Base-by-base conservation (phyloP, 164 flowering plant species). In the Echeveria elegans region DNA sequence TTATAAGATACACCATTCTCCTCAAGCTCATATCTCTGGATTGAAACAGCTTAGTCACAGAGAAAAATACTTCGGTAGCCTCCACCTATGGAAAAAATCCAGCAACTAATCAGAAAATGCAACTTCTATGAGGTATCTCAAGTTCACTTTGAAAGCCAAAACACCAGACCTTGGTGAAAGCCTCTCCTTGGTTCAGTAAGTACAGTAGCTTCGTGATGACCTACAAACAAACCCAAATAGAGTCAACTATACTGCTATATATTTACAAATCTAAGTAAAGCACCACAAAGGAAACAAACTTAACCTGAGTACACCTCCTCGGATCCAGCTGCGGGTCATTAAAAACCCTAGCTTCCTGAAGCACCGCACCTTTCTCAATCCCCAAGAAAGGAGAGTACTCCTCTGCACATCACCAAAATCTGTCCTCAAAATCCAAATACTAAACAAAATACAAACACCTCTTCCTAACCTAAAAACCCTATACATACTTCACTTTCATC, bases 271-370 rank as follows among this genome's bases (percentile, higher is more conserved):
- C 10, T 1, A 45, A 59, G 48, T 24, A 11, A 65, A 19, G 37
- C 47, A 28, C 59, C 29, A 63, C 26, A 0, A 56, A 0, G 5
- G 1, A 4, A 28, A 26, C 61, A 56, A 28, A 56, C 32, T 71
- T 36, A 50, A 93, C 98, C 97, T 94, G 98, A 30, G 94, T 90
- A 75, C 98, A 94, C 79, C 87, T 82, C 74, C 93, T 83, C 1
- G 97, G 72, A 79, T 94, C 96, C 70, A 94, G 90, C 71, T 94
- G 98, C 65, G 97, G 93, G 67, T 91, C 98, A 73, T 94, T 86
- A 79, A 94, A 94, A 67, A 91, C 95, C 76, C 97, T 84, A 69
- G 97, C 97, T 78, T 94, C 98, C 77, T 94, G 98, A 73, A 94
- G 91, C 45, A 94, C 96, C 9, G 95, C 95, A 10, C 98, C 97